A percentile compares a stretch with the other conserved stretches of the same genome.
Evolutionary conservation across 2,329 filamentous ascomycete species (phyloP).

Genomic region (Colletotrichum incanum): DNA sequence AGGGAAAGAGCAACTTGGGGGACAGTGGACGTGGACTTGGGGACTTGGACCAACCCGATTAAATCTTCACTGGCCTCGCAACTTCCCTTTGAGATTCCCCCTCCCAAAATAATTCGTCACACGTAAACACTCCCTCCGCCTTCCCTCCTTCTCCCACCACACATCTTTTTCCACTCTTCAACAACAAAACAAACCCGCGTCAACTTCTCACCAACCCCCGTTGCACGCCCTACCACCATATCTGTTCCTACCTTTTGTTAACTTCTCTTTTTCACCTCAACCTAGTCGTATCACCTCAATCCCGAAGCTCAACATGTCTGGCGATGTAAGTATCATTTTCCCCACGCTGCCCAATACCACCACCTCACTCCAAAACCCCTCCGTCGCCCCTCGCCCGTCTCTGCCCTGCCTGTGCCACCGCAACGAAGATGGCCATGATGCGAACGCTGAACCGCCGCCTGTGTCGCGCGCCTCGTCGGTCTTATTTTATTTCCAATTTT

Average conservation of each 20-base stretch:
- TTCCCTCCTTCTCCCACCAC: constrained; percentile 41
- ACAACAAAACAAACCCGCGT: constrained; percentile 42
- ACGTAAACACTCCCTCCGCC: constrained; percentile 43
- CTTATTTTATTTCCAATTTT: background rate
- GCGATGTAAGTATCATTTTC: constrained; percentile 44
- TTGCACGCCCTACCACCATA: constrained; percentile 35
- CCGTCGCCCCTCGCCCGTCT: constrained; percentile 34
- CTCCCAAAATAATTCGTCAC: constrained; percentile 44
- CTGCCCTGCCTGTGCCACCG: constrained; percentile 29
- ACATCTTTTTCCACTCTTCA: constrained; percentile 39
- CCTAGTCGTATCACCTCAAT: constrained; percentile 33
- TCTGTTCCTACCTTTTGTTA: constrained; percentile 22
- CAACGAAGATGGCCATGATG: constrained; percentile 22
- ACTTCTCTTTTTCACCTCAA: constrained; percentile 28
- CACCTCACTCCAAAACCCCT: constrained; percentile 40
- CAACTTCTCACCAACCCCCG: constrained; percentile 34
- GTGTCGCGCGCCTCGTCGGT: background rate
- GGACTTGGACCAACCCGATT: constrained; percentile 41
- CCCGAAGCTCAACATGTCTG: constrained; percentile 43
- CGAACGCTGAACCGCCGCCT: constrained; percentile 9
- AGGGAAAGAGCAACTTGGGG: constrained; percentile 18
- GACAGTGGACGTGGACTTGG: constrained; percentile 4
- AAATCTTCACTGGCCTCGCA: constrained; percentile 43
- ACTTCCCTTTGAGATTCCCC: constrained; percentile 39
- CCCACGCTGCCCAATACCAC: constrained; percentile 40